Conservation (phyloP, 2,329 filamentous ascomycete genomes). For the Talaromyces sp. region DNA sequence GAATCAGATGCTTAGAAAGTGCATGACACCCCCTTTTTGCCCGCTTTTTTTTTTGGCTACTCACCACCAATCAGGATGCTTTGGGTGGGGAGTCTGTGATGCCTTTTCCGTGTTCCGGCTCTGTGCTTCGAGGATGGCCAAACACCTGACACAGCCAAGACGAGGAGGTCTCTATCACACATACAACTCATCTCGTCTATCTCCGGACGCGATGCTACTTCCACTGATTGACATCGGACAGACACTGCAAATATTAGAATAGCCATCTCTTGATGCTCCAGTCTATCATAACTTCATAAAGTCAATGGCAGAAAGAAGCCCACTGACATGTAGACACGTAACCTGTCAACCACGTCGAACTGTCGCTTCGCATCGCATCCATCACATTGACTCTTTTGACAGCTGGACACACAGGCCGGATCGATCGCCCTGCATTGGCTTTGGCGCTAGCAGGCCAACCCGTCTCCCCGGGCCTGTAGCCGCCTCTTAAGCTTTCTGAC, state of each 20-base stretch:
- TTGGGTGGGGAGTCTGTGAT: background rate
- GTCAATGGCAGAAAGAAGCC: background rate
- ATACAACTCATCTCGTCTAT: background rate
- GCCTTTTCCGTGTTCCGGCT: background rate
- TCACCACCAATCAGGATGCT: background rate
- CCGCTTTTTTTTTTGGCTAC: background rate
- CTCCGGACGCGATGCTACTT: background rate
- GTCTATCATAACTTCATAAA: background rate
- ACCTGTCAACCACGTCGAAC: background rate
- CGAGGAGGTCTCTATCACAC: too few species aligned
- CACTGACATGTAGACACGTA: slow-evolving; percentile 1
- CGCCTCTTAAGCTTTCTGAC: background rate
- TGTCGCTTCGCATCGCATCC: background rate
- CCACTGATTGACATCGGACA: background rate
- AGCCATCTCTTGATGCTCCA: background rate
- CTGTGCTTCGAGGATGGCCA: background rate
- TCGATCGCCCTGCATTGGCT: background rate
- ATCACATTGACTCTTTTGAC: background rate
- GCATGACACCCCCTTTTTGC: slow-evolving; percentile 1
- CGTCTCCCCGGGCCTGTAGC: background rate
- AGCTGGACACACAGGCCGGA: background rate
- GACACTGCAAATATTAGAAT: background rate
- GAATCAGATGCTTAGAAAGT: background rate
- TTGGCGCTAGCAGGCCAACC: background rate
- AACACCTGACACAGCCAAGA: background rate